Percentiles rank a stretch among this genome's conserved stretches.
phyloP scores from a whole-genome alignment of 768 basidiomycete species.

The Rhodocollybia butyracea region DNA sequence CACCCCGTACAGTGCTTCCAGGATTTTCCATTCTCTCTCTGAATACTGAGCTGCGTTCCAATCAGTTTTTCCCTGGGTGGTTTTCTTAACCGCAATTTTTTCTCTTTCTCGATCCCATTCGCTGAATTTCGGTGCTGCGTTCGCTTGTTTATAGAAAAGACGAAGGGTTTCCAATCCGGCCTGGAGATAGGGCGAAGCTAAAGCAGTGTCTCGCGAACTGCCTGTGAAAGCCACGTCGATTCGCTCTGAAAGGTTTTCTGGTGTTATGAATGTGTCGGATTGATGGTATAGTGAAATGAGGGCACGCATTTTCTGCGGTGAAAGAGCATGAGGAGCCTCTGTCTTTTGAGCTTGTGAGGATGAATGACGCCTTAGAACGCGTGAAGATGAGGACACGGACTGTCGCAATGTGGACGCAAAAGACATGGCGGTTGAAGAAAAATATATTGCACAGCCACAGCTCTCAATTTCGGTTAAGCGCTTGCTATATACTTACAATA shows the following conservation, averaged over 20 bases:
- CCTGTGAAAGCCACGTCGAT: slow-evolving; percentile 64
- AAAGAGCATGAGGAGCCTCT: slow-evolving; percentile 30
- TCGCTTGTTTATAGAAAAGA: slow-evolving; percentile 12
- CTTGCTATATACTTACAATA: not conserved
- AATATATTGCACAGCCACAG: slow-evolving; percentile 7
- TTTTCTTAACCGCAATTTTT: slow-evolving; percentile 1
- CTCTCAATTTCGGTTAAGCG: not conserved
- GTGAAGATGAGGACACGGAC: not conserved
- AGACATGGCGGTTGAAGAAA: not conserved
- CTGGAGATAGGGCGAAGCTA: not conserved
- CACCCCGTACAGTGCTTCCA: slow-evolving; percentile 53
- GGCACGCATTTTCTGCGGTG: slow-evolving; percentile 62
- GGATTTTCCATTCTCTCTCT: slow-evolving; percentile 40
- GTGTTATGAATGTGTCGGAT: slow-evolving; percentile 65
- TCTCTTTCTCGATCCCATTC: slow-evolving; percentile 34
- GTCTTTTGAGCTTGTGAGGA: slow-evolving; percentile 19
- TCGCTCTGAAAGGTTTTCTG: slow-evolving; percentile 57
- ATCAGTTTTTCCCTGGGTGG: too few relatives aligned
- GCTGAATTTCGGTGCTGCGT: slow-evolving; percentile 33
- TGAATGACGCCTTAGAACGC: slow-evolving; percentile 14
- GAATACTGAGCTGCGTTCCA: slow-evolving; percentile 8
- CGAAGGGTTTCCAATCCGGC: not conserved
- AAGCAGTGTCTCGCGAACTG: not conserved
- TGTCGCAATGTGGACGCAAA: not conserved
- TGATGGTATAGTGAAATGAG: slow-evolving; percentile 80